Evolutionary conservation across 331 rosid species (phyloP), one percentile per base, ranked within the genome.

Genomic region (Ulmus americana): DNA sequence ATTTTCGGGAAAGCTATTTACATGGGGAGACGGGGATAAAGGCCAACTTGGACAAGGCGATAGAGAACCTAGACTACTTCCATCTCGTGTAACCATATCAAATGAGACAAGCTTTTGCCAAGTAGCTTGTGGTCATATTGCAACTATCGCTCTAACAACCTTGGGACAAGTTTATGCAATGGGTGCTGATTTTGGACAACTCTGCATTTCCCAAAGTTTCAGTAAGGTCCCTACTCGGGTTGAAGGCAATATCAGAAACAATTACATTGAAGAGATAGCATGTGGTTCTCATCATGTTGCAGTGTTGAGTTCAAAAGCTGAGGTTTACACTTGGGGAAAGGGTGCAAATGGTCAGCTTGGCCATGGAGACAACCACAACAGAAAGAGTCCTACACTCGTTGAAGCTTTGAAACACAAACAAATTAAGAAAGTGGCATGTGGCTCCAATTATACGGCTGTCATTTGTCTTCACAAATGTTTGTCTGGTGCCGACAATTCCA

Each of bases 1-100:
- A 39, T 71, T 74, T 65, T 79, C 80, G 16, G 83, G 83, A 28
- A 79, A 79, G 74, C 71, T 79, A 45, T 79, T 70, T 59, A 79
- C 83, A 7, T 79, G 83, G 83, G 83, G 83, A 28, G 83, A 79
- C 70, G 83, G 83, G 45, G 83, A 79, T 63, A 79, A 75, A 60
- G 76, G 76, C 50, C 77, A 71, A 61, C 80, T 79, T 65, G 80
- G 83, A 53, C 80, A 79, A 53, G 83, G 80, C 51, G 80, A 79
- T 14, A 79, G 57, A 61, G 77, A 74, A 45, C 70, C 77, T 20
- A 79, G 63, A 67, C 77, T 79, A 47, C 70, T 75, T n/a, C 83
- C 83, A 7, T 70, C 83, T 51, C 71, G 80, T 40, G 83, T 79
- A 44, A 77, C 80, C 49, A 71, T 77, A 8, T 67, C 71, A 54